phyloP scores from a whole-genome alignment of 768 basidiomycete genomes.

The Mycena maculata region DNA sequence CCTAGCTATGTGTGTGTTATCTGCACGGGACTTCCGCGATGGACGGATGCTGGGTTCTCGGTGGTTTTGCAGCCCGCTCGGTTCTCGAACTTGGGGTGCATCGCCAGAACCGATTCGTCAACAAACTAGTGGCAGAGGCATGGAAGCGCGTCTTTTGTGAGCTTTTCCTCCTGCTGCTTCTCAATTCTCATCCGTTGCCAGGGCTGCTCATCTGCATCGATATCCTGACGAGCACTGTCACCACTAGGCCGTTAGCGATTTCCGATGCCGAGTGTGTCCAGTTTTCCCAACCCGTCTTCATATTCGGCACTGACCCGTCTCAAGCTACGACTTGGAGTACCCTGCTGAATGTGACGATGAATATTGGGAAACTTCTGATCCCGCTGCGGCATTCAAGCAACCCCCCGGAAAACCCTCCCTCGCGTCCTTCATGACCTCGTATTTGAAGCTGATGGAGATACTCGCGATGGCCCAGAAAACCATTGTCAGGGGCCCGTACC shows the following conservation, averaged over 20 bases:
- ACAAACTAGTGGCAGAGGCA: conserved; percentile 54
- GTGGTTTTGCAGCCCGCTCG: conserved; percentile 66
- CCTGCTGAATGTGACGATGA: conserved; percentile 69
- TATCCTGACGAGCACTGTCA: conserved; percentile 45
- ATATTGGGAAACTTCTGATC: conserved; percentile 59
- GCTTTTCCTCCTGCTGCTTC: not conserved
- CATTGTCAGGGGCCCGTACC: conserved; percentile 55
- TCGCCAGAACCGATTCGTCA: conserved; percentile 47
- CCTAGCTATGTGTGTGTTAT: conserved; percentile 54
- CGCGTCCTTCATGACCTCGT: conserved; percentile 61
- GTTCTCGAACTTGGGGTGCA: conserved; percentile 73
- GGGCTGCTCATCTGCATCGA: conserved; percentile 39
- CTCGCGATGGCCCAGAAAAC: conserved; percentile 71
- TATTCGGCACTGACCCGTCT: not conserved
- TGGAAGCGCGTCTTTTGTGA: conserved; percentile 69
- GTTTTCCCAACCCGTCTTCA: not conserved
- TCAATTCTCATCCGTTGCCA: not conserved
- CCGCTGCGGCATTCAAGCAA: conserved; percentile 66
- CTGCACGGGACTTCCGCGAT: conserved; percentile 58
- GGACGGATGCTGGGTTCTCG: conserved; percentile 62
- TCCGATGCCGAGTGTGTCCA: conserved; percentile 65
- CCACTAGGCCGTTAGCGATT: conserved; percentile 70
- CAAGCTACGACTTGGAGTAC: conserved; percentile 72
- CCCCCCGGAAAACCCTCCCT: conserved; percentile 67
- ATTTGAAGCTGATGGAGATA: conserved; percentile 71